Evolutionary conservation across 2,329 filamentous ascomycete genomes (phyloP), one percentile per base, ranked within the genome.

Genomic region (Alternaria viburni): DNA sequence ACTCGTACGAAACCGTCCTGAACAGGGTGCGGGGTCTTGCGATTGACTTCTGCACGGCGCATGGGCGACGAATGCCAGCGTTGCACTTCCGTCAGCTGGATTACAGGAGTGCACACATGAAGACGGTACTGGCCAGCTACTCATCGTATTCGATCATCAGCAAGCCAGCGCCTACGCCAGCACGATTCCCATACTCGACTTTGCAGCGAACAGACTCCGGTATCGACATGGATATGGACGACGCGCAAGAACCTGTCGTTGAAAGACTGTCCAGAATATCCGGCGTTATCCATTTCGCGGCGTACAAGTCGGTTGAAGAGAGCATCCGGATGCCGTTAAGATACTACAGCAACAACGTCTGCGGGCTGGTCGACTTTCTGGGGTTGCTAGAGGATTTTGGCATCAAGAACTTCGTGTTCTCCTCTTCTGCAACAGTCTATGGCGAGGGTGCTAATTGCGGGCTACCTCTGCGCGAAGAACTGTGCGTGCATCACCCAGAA

Each of bases 251-350:
- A 26, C 60, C 67, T 2, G 41, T 59, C 8, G 32, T 77, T 5
- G 59, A 63, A 25, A 74, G 81, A 17, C 76, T 77, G 56, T 88
- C 86, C 3, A 83, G 80, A 28, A 89, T 90, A 64, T 80, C 81
- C 0, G 88, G 88, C 1, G 88, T 91, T n/a, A 90, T 91, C 61
- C 89, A 91, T 72, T 91, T 91, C 68, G 89, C 89, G 13, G 89
- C 89, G 1, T 87, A 87, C 81, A 91, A 91, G 74, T 87, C 88
- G 3, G 88, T 90, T 0, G 85, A 85, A 25, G 88, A 91, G 69
- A 90, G 87, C 46, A 90, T 90, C 64, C 77, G 79, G 25, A 80
- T 83, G 61, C 89, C 89, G 0, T 77, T 91, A 59, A 85, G 85
- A 62, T 91, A 91, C 77, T 91, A 91, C 77, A 83, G 84, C 62